These are phyloP conservation scores for Metschnikowia lochheadii DNA, from an alignment of 805 yeast genomes.

Conservation along the genomic window DNA sequence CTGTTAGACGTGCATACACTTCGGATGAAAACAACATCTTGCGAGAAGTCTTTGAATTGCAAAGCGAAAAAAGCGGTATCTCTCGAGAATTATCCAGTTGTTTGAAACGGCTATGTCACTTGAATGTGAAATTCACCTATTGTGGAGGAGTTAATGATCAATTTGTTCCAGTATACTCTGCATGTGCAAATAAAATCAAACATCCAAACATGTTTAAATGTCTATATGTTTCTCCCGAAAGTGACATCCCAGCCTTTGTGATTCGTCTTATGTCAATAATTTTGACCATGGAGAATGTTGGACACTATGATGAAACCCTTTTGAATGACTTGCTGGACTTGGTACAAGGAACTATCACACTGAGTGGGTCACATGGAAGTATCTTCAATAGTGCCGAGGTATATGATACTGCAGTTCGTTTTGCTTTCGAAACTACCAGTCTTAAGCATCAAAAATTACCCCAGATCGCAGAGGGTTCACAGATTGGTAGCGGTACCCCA, in stretches of 20 bases:
- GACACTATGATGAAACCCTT: constrained; percentile 30
- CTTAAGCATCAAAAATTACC: constrained; percentile 13
- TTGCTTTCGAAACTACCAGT: constrained; percentile 36
- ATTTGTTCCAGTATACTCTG: constrained; percentile 32
- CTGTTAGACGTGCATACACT: constrained; percentile 37
- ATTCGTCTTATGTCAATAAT: constrained; percentile 25
- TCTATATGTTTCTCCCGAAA: constrained; percentile 18
- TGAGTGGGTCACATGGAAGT: constrained; percentile 27
- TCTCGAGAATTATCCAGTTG: constrained; percentile 17
- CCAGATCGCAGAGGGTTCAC: not conserved
- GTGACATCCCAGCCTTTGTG: constrained; percentile 27
- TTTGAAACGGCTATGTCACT: constrained; percentile 18
- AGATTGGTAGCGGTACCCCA: not conserved
- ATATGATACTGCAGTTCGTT: constrained; percentile 27
- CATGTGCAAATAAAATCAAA: constrained; percentile 25
- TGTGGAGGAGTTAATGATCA: constrained; percentile 34
- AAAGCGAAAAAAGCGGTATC: constrained; percentile 19
- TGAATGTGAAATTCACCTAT: constrained; percentile 34
- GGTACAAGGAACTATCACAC: constrained; percentile 22
- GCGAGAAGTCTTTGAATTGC: constrained; percentile 33
- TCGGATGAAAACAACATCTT: constrained; percentile 34
- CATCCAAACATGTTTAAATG: constrained; percentile 39
- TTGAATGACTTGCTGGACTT: constrained; percentile 27
- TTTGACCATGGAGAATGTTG: constrained; percentile 33
- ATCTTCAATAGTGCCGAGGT: constrained; percentile 22